Conservation (phyloP, 1,284 basidiomycete genomes). For the Bondarzewia mesenterica region DNA sequence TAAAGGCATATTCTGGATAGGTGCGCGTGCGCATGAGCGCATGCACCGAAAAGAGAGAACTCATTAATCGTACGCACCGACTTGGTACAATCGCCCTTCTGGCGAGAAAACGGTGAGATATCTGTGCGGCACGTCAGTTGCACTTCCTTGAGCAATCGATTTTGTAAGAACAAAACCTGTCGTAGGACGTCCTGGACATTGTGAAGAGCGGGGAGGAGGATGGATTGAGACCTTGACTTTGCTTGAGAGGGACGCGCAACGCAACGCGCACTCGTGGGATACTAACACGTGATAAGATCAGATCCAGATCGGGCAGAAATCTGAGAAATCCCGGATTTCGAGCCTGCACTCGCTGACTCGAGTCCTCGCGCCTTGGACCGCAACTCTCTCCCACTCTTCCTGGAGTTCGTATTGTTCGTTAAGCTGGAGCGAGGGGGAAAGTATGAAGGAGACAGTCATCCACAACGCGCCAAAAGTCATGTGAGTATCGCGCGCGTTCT, state of each 20-base stretch:
- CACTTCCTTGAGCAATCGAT: background rate
- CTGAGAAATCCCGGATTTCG: background rate
- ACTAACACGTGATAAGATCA: background rate
- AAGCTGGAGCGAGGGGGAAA: background rate
- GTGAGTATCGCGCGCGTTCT: slow-evolving; percentile 41
- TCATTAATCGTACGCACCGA: slow-evolving; percentile 55
- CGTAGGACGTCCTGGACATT: slow-evolving; percentile 83
- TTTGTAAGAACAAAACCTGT: slow-evolving; percentile 38
- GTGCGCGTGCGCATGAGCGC: background rate
- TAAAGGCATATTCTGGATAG: slow-evolving; percentile 92
- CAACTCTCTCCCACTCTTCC: too few species aligned
- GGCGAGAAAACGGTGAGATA: slow-evolving; percentile 93
- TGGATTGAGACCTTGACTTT: background rate
- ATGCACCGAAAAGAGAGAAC: background rate
- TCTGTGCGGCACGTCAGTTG: slow-evolving; percentile 27
- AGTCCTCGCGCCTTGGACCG: background rate
- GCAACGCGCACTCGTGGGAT: slow-evolving; percentile 2
- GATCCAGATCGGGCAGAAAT: background rate
- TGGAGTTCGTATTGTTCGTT: background rate
- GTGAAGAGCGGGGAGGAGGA: slow-evolving; percentile 12
- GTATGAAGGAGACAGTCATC: slow-evolving; percentile 83
- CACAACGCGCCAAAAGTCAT: slow-evolving; percentile 90
- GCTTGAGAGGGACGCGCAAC: slow-evolving; percentile 4
- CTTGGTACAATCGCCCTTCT: slow-evolving; percentile 93
- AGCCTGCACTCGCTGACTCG: background rate